phyloP scores from a whole-genome alignment of 2,329 filamentous ascomycete genomes.

The Dothideomycetes sp. region DNA sequence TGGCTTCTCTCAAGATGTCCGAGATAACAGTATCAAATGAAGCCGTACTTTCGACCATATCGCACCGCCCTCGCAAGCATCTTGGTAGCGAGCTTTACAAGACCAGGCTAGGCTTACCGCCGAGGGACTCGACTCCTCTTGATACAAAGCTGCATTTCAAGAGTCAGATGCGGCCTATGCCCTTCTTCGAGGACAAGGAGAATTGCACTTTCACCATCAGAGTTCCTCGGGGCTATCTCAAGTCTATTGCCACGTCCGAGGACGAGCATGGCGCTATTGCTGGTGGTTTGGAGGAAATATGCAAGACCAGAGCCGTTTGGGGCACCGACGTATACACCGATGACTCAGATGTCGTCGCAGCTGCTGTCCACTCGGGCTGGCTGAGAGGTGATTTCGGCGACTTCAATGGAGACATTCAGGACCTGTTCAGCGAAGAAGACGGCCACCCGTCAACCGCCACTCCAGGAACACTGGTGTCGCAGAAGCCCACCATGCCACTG shows the following conservation, averaged over 20 bases:
- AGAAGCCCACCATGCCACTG: conserved; percentile 45
- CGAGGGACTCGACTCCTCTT: conserved; percentile 21
- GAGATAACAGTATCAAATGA: conserved; percentile 58
- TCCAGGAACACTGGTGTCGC: conserved; percentile 2
- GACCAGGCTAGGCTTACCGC: conserved; percentile 45
- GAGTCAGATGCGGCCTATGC: conserved; percentile 59
- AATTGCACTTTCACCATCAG: conserved; percentile 89
- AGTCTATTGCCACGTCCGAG: conserved; percentile 6
- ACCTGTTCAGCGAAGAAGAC: conserved; percentile 22
- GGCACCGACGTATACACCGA: conserved; percentile 92
- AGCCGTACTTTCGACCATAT: conserved; percentile 60
- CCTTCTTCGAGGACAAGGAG: conserved; percentile 64
- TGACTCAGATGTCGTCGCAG: conserved; percentile 85
- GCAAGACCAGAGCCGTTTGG: conserved; percentile 70
- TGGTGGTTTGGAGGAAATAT: conserved; percentile 63
- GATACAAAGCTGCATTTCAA: conserved; percentile 47
- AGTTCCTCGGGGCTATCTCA: conserved; percentile 67
- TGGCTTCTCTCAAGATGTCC: conserved; percentile 42
- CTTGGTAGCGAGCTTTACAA: conserved; percentile 78
- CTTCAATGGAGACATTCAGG: conserved; percentile 19
- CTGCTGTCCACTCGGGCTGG: conserved; percentile 88
- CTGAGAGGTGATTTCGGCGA: conserved; percentile 80
- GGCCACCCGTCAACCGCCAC: background rate
- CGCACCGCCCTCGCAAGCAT: conserved; percentile 62
- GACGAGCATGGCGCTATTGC: conserved; percentile 6